Evolutionary conservation across 176 grass and related monocot species (phyloP).

Genomic region (Cenchrus fungigraminus): DNA sequence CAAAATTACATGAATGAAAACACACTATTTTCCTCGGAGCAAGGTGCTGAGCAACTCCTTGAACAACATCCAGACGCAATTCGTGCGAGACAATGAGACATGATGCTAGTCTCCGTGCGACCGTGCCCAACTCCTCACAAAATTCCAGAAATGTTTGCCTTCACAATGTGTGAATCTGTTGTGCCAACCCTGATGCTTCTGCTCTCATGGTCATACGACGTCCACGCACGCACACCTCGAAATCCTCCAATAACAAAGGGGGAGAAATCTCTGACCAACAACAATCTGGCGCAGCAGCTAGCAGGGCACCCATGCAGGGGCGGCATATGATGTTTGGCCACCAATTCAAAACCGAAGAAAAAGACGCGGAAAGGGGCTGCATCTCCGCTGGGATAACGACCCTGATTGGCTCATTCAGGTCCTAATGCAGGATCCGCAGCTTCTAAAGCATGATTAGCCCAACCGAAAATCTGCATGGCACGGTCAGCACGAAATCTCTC

Average conservation of each 20-base stretch:
- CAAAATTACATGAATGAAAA: background rate
- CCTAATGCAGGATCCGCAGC: slow-evolving; percentile 26
- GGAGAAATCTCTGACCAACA: slow-evolving; percentile 37
- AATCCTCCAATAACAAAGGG: background rate
- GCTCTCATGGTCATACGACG: slow-evolving; percentile 11
- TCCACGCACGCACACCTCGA: slow-evolving; percentile 37
- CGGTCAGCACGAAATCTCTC: slow-evolving; percentile 1
- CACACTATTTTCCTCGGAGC: background rate
- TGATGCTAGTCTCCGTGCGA: background rate
- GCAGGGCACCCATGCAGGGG: slow-evolving; percentile 27
- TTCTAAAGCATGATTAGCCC: slow-evolving; percentile 41
- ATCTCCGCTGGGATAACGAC: slow-evolving; percentile 28
- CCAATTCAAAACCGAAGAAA: slow-evolving; percentile 61
- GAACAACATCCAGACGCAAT: slow-evolving; percentile 5
- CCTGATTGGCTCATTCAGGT: background rate
- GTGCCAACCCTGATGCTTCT: slow-evolving; percentile 9
- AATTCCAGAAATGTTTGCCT: slow-evolving; percentile 25
- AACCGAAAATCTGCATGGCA: background rate
- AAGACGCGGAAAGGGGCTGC: slow-evolving; percentile 20
- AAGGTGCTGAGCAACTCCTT: slow-evolving; percentile 13
- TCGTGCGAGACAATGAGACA: background rate
- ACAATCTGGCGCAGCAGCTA: background rate
- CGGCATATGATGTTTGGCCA: slow-evolving; percentile 49
- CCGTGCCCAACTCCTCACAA: background rate
- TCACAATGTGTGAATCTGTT: slow-evolving; percentile 46